These are phyloP conservation scores for Exophiala spinifera DNA, from an alignment of 2,329 filamentous ascomycete species.

Conservation along the genomic window DNA sequence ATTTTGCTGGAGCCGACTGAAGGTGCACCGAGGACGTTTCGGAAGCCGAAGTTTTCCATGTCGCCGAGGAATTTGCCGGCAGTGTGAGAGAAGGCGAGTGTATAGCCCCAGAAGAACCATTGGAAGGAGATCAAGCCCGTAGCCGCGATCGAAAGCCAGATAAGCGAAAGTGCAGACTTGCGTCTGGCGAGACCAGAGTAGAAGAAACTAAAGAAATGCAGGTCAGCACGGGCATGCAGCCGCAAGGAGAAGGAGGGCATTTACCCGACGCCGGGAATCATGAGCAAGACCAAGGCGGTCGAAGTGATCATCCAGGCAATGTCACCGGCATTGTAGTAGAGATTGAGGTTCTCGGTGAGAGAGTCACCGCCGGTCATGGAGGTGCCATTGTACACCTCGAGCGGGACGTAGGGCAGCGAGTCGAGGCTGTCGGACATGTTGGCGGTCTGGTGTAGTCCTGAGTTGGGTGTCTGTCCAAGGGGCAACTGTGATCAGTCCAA, in stretches of 20 bases:
- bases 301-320: slow-evolving; percentile 76
- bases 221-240: slow-evolving; percentile 11
- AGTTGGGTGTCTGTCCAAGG: neutral
- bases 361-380: slow-evolving; percentile 64
- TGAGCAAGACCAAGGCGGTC: slow-evolving; percentile 78
- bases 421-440: slow-evolving; percentile 34
- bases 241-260: neutral
- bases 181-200: slow-evolving; percentile 86
- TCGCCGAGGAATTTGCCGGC: slow-evolving; percentile 75
- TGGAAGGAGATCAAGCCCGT: slow-evolving; percentile 78
- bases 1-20: slow-evolving; percentile 71
- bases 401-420: slow-evolving; percentile 22
- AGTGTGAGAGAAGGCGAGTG: slow-evolving; percentile 74
- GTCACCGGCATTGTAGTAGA: slow-evolving; percentile 82
- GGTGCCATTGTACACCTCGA: slow-evolving; percentile 33
- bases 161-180: slow-evolving; percentile 82
- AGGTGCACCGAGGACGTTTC: slow-evolving; percentile 68
- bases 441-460: slow-evolving; percentile 1
- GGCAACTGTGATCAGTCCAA: neutral
- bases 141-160: slow-evolving; percentile 81
- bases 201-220: slow-evolving; percentile 66
- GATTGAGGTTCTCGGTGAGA: slow-evolving; percentile 69
- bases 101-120: slow-evolving; percentile 96
- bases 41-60: slow-evolving; percentile 75
- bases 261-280: slow-evolving; percentile 84